phyloP scores from a whole-genome alignment of 148 eudicot species.

The Rhododendron mucronatum region DNA sequence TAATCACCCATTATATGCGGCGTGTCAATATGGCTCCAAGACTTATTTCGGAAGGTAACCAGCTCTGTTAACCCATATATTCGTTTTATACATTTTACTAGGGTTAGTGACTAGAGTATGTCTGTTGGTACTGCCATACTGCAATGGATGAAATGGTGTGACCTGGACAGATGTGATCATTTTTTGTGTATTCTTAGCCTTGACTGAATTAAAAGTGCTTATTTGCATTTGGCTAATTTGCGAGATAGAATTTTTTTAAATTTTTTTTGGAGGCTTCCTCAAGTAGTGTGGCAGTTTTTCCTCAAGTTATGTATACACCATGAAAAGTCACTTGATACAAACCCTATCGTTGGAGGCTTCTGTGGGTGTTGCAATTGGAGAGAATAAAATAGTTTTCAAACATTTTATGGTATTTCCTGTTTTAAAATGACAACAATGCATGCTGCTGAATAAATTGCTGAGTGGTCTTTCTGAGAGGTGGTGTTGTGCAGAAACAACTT shows the following conservation, averaged over 20 bases:
- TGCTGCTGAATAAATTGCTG: not conserved
- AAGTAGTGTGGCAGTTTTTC: not conserved
- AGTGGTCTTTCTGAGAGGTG: not conserved
- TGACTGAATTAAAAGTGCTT: not conserved
- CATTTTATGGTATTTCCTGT: not conserved
- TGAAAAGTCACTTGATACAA: not conserved
- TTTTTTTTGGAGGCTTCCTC: not conserved
- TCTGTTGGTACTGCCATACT: not conserved
- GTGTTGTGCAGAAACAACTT: not conserved
- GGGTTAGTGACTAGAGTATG: not conserved
- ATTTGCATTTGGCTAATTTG: not conserved
- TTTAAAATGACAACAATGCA: not conserved
- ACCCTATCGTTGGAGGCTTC: not conserved
- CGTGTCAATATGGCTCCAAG: slow-evolving; percentile 73
- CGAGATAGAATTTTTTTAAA: not conserved
- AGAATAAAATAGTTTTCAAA: not conserved
- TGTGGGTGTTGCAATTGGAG: not conserved
- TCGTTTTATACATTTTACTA: not conserved
- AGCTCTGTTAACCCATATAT: not conserved
- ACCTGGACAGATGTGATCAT: not conserved
- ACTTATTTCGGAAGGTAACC: slow-evolving; percentile 76
- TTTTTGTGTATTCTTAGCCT: not conserved
- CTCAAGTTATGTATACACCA: not conserved
- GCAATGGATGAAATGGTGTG: not conserved
- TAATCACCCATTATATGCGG: slow-evolving; percentile 82